Conservation (phyloP, 345 rosid species). For the Rhizophora apiculata region DNA sequence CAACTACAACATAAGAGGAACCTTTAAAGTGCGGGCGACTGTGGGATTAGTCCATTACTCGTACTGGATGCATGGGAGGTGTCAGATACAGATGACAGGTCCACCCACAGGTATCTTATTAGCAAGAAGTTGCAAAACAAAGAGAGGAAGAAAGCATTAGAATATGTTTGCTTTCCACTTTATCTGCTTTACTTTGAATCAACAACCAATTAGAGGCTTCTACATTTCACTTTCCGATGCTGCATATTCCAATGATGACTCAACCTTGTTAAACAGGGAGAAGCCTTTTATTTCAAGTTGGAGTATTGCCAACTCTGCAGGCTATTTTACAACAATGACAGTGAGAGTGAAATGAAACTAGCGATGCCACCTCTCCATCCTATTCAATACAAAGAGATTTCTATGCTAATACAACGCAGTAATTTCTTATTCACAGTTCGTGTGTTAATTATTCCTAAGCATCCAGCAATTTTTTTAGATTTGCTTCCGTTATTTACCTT, state of each 20-base stretch:
- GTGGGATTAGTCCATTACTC: conserved; percentile 69
- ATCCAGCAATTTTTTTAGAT: too few species aligned
- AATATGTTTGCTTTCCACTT: conserved; percentile 1
- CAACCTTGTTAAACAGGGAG: neutral
- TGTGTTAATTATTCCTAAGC: too few species aligned
- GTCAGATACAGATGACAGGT: conserved; percentile 60
- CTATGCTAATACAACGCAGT: too few species aligned
- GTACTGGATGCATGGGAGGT: conserved; percentile 71
- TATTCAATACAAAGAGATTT: too few species aligned
- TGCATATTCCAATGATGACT: neutral
- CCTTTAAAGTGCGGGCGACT: conserved; percentile 60
- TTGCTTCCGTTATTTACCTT: too few species aligned
- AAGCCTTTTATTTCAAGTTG: neutral
- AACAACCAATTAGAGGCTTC: neutral
- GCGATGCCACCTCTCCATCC: too few species aligned
- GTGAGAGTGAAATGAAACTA: too few species aligned
- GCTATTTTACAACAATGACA: neutral
- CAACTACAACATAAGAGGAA: conserved; percentile 56
- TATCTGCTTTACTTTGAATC: conserved; percentile 13
- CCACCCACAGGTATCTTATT: conserved; percentile 76
- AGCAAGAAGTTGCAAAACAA: conserved; percentile 55
- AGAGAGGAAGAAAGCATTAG: conserved; percentile 36
- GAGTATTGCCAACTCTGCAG: neutral
- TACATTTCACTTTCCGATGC: neutral
- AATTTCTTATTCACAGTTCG: too few species aligned